Evolutionary conservation across 352 stramenopile species (phyloP).

Genomic region (Globisporangium viniferum): DNA sequence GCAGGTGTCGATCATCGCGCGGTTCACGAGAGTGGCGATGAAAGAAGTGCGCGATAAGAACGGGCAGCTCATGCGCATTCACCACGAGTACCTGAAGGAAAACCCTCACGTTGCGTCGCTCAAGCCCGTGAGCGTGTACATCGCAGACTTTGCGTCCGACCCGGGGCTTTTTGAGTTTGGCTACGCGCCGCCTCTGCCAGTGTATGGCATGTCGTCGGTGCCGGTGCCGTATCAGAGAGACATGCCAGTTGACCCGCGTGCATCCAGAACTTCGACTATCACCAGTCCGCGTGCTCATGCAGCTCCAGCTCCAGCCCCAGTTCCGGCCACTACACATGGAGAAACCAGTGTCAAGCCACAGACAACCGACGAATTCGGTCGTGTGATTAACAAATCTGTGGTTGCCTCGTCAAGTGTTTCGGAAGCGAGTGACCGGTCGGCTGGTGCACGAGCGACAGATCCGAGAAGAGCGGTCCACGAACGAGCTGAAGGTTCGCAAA

Average conservation of each 20-base stretch:
- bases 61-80: conserved; percentile 65
- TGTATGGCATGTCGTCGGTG: conserved; percentile 42
- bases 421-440: conserved; percentile 4
- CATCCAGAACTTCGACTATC: neutral
- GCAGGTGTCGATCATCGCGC: conserved; percentile 65
- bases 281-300: neutral
- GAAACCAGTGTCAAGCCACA: conserved; percentile 15
- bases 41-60: conserved; percentile 76
- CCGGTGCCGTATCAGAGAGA: conserved; percentile 55
- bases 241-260: conserved; percentile 17
- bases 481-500: neutral
- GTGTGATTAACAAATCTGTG: conserved; percentile 24
- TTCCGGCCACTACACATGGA: neutral
- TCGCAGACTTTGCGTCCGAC: conserved; percentile 44
- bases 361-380: conserved; percentile 53
- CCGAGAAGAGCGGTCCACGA: conserved; percentile 14
- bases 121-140: conserved; percentile 40
- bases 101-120: conserved; percentile 58
- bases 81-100: conserved; percentile 69
- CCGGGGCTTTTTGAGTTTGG: conserved; percentile 59
- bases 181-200: conserved; percentile 66
- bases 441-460: conserved; percentile 17
- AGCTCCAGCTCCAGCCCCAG: neutral
- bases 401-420: neutral
- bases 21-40: conserved; percentile 64